Percentiles rank a stretch among this genome's conserved stretches.
phyloP scores from a whole-genome alignment of 257 asterid genomes.

The Coffea eugenioides region DNA sequence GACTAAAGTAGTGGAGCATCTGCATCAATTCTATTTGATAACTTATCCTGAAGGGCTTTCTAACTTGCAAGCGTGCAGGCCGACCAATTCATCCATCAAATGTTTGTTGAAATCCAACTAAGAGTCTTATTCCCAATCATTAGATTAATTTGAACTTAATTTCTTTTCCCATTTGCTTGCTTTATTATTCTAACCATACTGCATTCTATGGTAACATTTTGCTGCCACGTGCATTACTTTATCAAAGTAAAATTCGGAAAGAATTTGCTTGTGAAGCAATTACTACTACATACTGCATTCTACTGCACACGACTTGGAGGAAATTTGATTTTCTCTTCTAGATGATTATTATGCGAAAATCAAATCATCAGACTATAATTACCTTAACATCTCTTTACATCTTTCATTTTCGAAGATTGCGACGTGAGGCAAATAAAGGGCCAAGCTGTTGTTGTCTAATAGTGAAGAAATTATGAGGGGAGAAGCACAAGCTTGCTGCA shows the following conservation, averaged over 20 bases:
- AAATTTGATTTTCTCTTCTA: background rate
- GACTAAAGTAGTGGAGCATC: constrained; percentile 28
- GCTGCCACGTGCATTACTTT: background rate
- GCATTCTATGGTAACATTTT: background rate
- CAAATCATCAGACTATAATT: background rate
- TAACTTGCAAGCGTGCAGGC: constrained; percentile 6
- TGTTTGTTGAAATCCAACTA: constrained; percentile 7
- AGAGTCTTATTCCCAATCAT: background rate
- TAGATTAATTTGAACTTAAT: background rate
- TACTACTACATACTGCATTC: background rate
- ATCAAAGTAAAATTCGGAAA: background rate
- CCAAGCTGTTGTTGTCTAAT: constrained; percentile 25
- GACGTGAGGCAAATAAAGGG: background rate
- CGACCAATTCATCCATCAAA: background rate
- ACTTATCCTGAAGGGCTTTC: background rate
- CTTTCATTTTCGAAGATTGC: background rate
- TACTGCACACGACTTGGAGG: background rate
- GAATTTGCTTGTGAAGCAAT: background rate
- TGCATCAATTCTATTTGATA: constrained; percentile 9
- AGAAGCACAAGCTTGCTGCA: constrained; percentile 12
- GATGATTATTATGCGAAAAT: background rate
- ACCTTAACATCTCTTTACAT: background rate
- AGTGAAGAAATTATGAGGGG: constrained; percentile 13
- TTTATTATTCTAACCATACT: constrained; percentile 13
- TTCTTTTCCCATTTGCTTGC: background rate